These are phyloP conservation scores for Ailanthus altissimus DNA, from an alignment of 345 rosid species.

Conservation along the genomic window DNA sequence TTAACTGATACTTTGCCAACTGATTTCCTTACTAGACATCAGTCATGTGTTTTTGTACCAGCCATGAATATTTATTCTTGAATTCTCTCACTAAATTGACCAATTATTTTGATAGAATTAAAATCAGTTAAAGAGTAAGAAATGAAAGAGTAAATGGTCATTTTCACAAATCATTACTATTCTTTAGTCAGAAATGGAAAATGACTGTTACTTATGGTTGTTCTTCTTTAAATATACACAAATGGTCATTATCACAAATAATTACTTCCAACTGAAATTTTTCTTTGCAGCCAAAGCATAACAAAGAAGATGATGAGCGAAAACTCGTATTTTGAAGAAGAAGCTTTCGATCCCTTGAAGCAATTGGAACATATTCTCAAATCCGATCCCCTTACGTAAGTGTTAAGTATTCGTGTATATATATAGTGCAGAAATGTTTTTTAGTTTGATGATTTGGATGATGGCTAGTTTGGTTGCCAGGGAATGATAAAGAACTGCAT, in stretches of 20 bases:
- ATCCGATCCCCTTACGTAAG: constrained; percentile 81
- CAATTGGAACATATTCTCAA: constrained; percentile 63
- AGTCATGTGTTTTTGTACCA: background rate
- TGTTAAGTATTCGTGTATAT: background rate
- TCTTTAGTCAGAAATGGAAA: no score
- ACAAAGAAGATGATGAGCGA: constrained; percentile 30
- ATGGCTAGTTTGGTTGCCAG: background rate
- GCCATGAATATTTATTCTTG: background rate
- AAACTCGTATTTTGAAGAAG: constrained; percentile 26
- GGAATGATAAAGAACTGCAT: background rate
- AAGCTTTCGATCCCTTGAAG: constrained; percentile 39
- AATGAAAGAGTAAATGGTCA: no score
- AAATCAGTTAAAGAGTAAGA: no score
- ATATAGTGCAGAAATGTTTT: no score
- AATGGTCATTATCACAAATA: no score
- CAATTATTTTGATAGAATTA: background rate
- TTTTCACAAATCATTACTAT: no score
- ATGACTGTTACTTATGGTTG: no score
- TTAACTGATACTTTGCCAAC: background rate
- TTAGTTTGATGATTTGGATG: no score
- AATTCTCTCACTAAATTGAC: background rate
- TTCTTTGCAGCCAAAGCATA: background rate
- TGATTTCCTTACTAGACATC: background rate
- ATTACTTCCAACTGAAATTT: no score
- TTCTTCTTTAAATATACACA: no score